A percentile compares a stretch with the other conserved stretches of the same genome.
These are phyloP conservation scores for Annulohypoxylon nitens DNA, from an alignment of 495 filamentous ascomycete genomes.

Conservation along the genomic window DNA sequence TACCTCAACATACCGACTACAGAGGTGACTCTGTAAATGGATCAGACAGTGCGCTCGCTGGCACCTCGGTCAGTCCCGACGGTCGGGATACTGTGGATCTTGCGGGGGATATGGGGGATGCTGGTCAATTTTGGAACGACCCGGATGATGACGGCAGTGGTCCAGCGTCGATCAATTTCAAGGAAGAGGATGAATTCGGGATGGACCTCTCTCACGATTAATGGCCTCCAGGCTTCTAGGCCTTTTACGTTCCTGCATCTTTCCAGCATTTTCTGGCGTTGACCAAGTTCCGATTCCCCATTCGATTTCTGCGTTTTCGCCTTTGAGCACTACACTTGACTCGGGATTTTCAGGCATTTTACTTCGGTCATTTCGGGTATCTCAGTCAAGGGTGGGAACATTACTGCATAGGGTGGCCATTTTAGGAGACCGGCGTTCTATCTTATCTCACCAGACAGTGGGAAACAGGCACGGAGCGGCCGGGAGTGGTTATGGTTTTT, in stretches of 20 bases:
- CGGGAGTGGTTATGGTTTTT: conserved; percentile 20
- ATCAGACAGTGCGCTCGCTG: conserved; percentile 53
- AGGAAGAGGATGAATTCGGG: conserved; percentile 90
- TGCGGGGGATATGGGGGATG: conserved; percentile 65
- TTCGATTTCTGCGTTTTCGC: conserved; percentile 42
- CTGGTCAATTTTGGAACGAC: conserved; percentile 77
- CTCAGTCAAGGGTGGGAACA: conserved; percentile 31
- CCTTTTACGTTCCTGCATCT: conserved; percentile 23
- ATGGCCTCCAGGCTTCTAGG: conserved; percentile 6
- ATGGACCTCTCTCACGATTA: conserved; percentile 71
- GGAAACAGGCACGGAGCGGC: conserved; percentile 25
- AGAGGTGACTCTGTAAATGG: conserved; percentile 79
- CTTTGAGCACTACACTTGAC: conserved; percentile 31
- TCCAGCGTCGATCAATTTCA: conserved; percentile 73
- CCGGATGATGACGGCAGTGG: conserved; percentile 73
- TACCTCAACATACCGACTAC: conserved; percentile 92
- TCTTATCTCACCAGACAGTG: conserved; percentile 28
- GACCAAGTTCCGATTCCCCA: conserved; percentile 34
- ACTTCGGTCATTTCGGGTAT: conserved; percentile 44
- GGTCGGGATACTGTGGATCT: conserved; percentile 71
- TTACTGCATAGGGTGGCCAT: conserved; percentile 45
- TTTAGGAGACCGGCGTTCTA: conserved; percentile 46
- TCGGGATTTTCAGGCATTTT: conserved; percentile 31
- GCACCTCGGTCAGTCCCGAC: conserved; percentile 74
- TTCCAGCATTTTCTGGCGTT: conserved; percentile 40